A percentile compares a stretch with the other conserved stretches of the same genome.
Conservation (phyloP, 2,329 filamentous ascomycete species). For the Colletotrichum chrysophilum region DNA sequence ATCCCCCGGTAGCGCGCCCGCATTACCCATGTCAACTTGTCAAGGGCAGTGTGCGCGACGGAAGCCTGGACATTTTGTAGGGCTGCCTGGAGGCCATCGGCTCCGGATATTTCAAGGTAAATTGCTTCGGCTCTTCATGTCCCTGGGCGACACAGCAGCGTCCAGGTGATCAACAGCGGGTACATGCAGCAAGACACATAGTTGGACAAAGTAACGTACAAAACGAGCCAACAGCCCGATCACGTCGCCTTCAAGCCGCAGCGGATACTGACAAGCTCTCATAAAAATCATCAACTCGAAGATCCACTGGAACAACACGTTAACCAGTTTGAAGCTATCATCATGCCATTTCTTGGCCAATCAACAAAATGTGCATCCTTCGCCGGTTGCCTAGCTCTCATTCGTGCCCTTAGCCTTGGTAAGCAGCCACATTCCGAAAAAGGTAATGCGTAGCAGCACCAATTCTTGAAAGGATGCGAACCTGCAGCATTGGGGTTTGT, state of each 20-base stretch:
- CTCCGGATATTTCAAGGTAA: background rate
- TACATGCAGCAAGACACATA: background rate
- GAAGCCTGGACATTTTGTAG: background rate
- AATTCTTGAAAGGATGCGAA: background rate
- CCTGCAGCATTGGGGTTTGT: background rate
- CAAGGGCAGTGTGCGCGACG: background rate
- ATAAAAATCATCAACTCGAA: background rate
- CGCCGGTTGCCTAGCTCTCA: background rate
- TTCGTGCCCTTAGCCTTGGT: background rate
- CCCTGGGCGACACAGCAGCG: background rate
- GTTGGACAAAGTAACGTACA: background rate
- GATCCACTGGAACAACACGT: background rate
- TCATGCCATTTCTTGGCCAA: background rate
- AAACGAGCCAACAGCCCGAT: accelerated
- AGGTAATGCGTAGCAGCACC: background rate
- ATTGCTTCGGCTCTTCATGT: background rate
- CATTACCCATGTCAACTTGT: background rate
- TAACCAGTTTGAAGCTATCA: background rate
- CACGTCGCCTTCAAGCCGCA: background rate
- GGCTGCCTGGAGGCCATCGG: background rate
- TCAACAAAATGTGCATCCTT: background rate
- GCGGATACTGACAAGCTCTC: background rate
- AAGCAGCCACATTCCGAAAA: background rate
- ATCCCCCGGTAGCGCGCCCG: background rate
- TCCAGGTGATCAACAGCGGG: background rate